Conservation (phyloP, 2,329 filamentous ascomycete species). For the Colletotrichum sojae region DNA sequence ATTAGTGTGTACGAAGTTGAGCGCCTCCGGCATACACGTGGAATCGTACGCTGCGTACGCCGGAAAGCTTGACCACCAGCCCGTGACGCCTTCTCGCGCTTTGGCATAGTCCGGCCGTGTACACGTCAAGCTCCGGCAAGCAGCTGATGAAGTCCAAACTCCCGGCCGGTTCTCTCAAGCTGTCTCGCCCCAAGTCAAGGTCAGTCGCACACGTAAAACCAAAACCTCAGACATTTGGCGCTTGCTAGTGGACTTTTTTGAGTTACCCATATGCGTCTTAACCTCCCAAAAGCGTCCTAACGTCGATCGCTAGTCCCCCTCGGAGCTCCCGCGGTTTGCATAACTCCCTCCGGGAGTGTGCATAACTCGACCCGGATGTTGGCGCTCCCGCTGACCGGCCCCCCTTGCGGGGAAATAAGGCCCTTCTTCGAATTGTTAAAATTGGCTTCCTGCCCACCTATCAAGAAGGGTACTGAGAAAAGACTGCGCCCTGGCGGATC, state of each 20-base stretch:
- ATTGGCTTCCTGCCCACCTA: constrained; percentile 5
- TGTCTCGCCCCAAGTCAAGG: too few species aligned
- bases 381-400: constrained; percentile 14
- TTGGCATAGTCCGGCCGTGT: background rate
- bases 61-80: background rate
- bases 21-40: background rate
- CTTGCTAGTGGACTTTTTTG: background rate
- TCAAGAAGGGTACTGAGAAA: background rate
- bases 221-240: too few species aligned
- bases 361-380: constrained; percentile 30
- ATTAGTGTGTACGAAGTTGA: background rate
- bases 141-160: too few species aligned
- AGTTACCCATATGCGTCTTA: background rate
- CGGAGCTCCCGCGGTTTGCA: constrained; percentile 11
- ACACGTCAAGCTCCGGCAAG: constrained; percentile 8
- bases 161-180: too few species aligned
- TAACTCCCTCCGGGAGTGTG: constrained; percentile 13
- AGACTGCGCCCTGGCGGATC: constrained; percentile 2
- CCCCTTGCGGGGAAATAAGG: constrained; percentile 27
- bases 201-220: background rate
- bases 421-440: background rate
- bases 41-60: constrained; percentile 2
- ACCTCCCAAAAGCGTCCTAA: constrained; percentile 14
- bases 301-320: background rate
- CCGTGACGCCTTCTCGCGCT: background rate